phyloP scores from a whole-genome alignment of 257 asterid genomes.

The Nemophila menziesii region DNA sequence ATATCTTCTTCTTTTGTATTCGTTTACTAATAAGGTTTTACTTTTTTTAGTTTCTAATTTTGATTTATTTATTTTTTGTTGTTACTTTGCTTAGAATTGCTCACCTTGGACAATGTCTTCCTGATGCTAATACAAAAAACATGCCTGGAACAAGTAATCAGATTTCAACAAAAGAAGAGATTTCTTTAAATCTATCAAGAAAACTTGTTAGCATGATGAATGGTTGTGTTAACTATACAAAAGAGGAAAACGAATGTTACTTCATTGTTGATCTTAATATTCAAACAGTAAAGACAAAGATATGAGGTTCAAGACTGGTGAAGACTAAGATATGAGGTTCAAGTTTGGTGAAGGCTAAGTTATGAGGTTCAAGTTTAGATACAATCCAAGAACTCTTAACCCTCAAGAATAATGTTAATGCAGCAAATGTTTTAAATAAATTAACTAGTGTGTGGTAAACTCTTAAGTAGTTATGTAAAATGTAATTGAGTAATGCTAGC shows the following conservation, averaged over 20 bases:
- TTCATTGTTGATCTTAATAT: constrained; percentile 39
- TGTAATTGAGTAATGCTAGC: no score
- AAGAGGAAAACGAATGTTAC: constrained; percentile 30
- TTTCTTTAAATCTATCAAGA: constrained; percentile 31
- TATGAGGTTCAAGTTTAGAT: constrained; percentile 5
- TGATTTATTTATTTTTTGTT: background rate
- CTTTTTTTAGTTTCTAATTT: background rate
- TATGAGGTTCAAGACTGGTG: constrained; percentile 4
- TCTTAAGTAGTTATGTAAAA: background rate
- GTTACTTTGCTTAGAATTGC: constrained; percentile 30
- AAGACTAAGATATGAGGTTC: constrained; percentile 1
- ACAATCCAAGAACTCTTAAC: background rate
- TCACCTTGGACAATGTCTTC: constrained; percentile 60
- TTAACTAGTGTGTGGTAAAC: background rate
- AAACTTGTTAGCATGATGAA: constrained; percentile 43
- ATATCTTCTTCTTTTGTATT: background rate
- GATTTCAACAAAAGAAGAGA: constrained; percentile 31
- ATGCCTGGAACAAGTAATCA: constrained; percentile 27
- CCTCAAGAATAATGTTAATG: background rate
- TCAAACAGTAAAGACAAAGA: constrained; percentile 15
- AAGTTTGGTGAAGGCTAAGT: constrained; percentile 1
- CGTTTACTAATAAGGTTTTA: background rate
- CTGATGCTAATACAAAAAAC: constrained; percentile 35
- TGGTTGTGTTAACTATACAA: constrained; percentile 31
- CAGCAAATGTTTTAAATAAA: background rate